Evolutionary conservation across 2,329 filamentous ascomycete species (phyloP).

Genomic region (Paecilomyces variotii): DNA sequence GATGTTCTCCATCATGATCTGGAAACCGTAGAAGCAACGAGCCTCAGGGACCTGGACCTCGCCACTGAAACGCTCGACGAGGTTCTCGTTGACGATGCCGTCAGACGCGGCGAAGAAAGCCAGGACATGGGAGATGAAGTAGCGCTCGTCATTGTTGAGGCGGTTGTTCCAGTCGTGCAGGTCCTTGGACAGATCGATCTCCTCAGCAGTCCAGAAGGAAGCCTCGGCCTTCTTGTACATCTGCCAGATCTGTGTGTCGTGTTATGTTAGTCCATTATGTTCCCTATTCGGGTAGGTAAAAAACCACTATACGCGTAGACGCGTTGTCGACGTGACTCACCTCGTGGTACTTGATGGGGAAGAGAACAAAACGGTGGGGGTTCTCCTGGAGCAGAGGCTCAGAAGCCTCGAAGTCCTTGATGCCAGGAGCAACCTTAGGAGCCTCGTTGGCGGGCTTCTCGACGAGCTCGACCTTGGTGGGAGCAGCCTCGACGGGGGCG

Average conservation of each 20-base stretch:
- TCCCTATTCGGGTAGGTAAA: conserved; percentile 6
- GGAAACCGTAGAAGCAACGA: conserved; percentile 99
- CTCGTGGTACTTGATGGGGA: conserved; percentile 99
- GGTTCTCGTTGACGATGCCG: conserved; percentile 98
- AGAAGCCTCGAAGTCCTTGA: conserved; percentile 64
- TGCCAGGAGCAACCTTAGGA: conserved; percentile 40
- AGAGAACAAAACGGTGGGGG: conserved; percentile 90
- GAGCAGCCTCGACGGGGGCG: conserved; percentile 45
- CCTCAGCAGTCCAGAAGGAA: conserved; percentile 99
- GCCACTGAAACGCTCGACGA: conserved; percentile 92
- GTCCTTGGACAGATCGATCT: conserved; percentile 98
- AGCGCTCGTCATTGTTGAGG: conserved; percentile 92
- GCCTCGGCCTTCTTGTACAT: conserved; percentile 99
- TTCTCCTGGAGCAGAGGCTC: conserved; percentile 96
- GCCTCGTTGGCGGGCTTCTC: conserved; percentile 33
- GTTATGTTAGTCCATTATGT: conserved; percentile 30
- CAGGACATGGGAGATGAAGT: conserved; percentile 96
- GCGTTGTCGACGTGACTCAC: conserved; percentile 57
- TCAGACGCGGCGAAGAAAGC: conserved; percentile 99
- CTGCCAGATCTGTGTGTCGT: conserved; percentile 75
- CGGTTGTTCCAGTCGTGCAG: conserved; percentile 99
- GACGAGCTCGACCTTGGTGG: conserved; percentile 46
- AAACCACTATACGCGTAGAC: conserved; percentile 61
- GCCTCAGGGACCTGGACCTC: conserved; percentile 97
- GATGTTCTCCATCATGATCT: conserved; percentile 99